These are phyloP conservation scores for Haplosporangium sp. DNA, from an alignment of 371 early-diverging fungal species.

Conservation along the genomic window DNA sequence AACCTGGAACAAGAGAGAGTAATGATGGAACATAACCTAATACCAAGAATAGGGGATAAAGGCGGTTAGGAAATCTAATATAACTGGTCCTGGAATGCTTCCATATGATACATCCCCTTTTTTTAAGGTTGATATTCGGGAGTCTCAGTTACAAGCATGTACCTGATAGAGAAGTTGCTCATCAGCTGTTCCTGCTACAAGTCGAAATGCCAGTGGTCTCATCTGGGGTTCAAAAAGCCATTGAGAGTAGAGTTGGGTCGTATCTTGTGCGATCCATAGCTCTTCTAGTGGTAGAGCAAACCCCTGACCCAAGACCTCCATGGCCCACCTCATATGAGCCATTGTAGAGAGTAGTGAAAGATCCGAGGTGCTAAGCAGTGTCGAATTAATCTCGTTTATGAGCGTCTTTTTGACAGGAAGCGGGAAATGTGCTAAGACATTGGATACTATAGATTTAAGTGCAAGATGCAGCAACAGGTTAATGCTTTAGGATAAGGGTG, in stretches of 20 bases:
- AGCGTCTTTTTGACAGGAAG: conserved; percentile 70
- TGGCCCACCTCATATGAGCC: conserved; percentile 85
- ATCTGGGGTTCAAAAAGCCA: conserved; percentile 80
- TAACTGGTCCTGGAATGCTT: not conserved
- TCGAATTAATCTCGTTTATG: conserved; percentile 72
- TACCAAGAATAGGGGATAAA: not conserved
- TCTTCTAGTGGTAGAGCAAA: conserved; percentile 85
- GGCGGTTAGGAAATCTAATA: not conserved
- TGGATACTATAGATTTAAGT: conserved; percentile 64
- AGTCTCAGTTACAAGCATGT: not conserved
- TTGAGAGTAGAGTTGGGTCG: conserved; percentile 74
- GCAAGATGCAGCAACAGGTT: not conserved
- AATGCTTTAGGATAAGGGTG: not conserved
- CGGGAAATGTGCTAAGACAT: conserved; percentile 75
- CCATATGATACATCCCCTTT: not conserved
- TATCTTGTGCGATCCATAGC: conserved; percentile 71
- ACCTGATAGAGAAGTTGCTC: conserved; percentile 71
- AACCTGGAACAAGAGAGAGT: conserved; percentile 77
- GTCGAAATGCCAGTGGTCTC: conserved; percentile 71
- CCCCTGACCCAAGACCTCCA: conserved; percentile 88
- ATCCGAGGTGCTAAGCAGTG: conserved; percentile 56
- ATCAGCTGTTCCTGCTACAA: conserved; percentile 51
- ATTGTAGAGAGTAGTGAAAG: conserved; percentile 69
- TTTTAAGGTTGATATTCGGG: not conserved
- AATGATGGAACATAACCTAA: conserved; percentile 81